Conservation (phyloP, 768 basidiomycete species). For the Lentinula lateritia region DNA sequence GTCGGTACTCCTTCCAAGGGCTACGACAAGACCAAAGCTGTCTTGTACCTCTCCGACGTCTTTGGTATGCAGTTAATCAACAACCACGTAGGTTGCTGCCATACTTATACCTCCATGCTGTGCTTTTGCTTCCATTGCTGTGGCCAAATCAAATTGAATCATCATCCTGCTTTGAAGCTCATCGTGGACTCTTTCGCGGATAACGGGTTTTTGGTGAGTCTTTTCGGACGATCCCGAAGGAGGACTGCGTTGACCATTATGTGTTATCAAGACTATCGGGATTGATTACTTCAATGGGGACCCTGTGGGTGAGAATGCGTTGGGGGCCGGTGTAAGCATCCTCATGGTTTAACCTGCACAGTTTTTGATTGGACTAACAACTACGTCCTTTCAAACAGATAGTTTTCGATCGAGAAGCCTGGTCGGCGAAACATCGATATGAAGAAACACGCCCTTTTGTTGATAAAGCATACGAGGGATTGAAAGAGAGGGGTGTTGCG, state of each 20-base stretch:
- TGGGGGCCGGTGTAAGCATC: neutral
- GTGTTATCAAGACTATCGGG: slow-evolving; percentile 8
- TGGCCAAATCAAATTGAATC: neutral
- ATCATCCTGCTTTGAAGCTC: slow-evolving; percentile 15
- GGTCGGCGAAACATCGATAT: slow-evolving; percentile 27
- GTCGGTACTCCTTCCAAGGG: slow-evolving; percentile 32
- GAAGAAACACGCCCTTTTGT: slow-evolving; percentile 25
- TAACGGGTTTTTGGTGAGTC: slow-evolving; percentile 29
- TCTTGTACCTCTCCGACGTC: slow-evolving; percentile 35
- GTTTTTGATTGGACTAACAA: too few species aligned
- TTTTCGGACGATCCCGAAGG: slow-evolving; percentile 11
- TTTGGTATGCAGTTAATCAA: slow-evolving; percentile 30
- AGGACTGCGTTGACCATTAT: neutral
- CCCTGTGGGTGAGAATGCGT: slow-evolving; percentile 1
- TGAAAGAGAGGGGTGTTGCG: slow-evolving; percentile 26
- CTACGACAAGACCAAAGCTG: slow-evolving; percentile 32
- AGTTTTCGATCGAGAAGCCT: slow-evolving; percentile 23
- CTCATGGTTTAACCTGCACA: too few species aligned
- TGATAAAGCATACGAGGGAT: slow-evolving; percentile 26
- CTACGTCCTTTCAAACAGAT: neutral
- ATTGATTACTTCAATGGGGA: slow-evolving; percentile 16
- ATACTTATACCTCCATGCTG: neutral
- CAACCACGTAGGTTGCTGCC: slow-evolving; percentile 17
- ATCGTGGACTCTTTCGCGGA: slow-evolving; percentile 39
- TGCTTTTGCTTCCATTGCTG: neutral